Conservation (phyloP, 352 stramenopile species). For the Thraustotheca clavata region DNA sequence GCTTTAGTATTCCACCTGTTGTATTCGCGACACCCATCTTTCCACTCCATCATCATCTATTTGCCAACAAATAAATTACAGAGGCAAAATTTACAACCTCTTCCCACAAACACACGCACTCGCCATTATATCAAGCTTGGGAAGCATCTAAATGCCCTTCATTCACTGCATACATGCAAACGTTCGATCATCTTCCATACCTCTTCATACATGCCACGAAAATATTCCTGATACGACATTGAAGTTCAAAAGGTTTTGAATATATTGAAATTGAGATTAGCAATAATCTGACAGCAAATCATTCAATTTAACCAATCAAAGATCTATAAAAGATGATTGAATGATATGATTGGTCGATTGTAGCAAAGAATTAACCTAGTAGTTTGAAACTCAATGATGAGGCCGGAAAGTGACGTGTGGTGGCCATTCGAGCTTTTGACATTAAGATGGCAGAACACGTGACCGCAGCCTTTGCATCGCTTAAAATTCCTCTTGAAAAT, state of each 20-base stretch:
- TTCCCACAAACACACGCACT: too few species aligned
- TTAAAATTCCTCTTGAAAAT: conserved; percentile 43
- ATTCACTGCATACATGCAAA: too few species aligned
- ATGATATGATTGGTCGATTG: neutral
- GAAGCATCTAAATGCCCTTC: too few species aligned
- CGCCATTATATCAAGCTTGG: too few species aligned
- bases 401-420: conserved; percentile 3
- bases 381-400: conserved; percentile 3
- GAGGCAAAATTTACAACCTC: too few species aligned
- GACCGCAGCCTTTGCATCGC: conserved; percentile 44
- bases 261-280: neutral
- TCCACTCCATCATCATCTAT: too few species aligned
- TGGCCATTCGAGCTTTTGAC: conserved; percentile 11
- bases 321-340: neutral
- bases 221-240: neutral
- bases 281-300: neutral
- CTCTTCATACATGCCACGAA: neutral
- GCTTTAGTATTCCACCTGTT: too few species aligned
- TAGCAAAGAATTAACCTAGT: neutral
- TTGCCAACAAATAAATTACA: too few species aligned
- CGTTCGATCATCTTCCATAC: too few species aligned
- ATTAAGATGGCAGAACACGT: conserved; percentile 31
- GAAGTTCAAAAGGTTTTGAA: too few species aligned
- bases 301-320: neutral
- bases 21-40: too few species aligned